Evolutionary conservation across 129 eudicot genomes (phyloP).

Genomic region (Silybum marianum): DNA sequence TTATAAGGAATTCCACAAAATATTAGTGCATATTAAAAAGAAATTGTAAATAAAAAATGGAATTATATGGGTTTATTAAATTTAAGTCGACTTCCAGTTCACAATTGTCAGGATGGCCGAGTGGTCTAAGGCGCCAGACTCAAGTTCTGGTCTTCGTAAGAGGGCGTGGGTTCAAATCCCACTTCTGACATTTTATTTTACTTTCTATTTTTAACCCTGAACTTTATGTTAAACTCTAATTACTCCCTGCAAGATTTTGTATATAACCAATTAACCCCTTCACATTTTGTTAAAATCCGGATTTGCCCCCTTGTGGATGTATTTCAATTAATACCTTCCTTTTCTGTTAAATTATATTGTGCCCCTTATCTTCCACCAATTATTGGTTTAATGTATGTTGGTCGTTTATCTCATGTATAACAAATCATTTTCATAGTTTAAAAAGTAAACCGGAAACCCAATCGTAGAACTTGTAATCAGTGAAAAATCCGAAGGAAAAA

Average conservation of each 20-base stretch:
- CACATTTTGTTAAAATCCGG: neutral
- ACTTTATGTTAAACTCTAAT: neutral
- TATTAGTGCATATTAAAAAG: neutral
- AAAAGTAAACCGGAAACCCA: neutral
- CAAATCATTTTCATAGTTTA: no score
- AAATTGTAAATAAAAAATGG: neutral
- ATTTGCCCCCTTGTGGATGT: neutral
- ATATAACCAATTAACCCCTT: neutral
- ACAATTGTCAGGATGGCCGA: constrained; percentile 96
- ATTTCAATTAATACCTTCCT: neutral
- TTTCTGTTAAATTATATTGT: neutral
- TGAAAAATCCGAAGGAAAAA: no score
- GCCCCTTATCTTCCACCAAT: no score
- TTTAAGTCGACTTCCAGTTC: neutral
- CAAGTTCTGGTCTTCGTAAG: constrained; percentile 97
- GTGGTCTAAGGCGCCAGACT: constrained; percentile 99
- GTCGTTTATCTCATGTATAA: neutral
- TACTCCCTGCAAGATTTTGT: neutral
- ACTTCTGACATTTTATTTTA: constrained; percentile 69
- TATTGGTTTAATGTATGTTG: neutral
- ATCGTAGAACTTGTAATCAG: neutral
- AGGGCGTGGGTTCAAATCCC: constrained; percentile 99
- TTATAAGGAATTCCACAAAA: neutral
- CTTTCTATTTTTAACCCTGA: neutral
- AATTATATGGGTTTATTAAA: neutral